Percentiles rank a stretch among this genome's conserved stretches.
phyloP scores from a whole-genome alignment of 2,329 filamentous ascomycete species.

The Myriosclerotinia curreyana region DNA sequence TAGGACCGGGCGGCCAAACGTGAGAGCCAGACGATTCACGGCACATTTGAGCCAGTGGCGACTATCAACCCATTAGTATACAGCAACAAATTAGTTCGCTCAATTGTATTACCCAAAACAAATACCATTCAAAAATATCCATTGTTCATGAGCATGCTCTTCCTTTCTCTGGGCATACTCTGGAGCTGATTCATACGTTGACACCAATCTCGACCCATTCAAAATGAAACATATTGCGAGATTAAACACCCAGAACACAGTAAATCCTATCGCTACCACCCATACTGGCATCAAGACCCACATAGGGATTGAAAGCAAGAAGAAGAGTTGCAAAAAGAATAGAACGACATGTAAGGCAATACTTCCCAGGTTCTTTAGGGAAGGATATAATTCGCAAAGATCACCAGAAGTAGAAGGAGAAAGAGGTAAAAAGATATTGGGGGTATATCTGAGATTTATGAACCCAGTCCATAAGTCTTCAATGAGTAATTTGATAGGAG shows the following conservation, averaged over 20 bases:
- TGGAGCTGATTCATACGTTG: constrained; percentile 51
- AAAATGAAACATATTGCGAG: constrained; percentile 50
- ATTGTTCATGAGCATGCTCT: constrained; percentile 60
- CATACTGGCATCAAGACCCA: constrained; percentile 50
- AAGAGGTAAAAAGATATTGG: neutral
- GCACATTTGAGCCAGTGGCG: constrained; percentile 68
- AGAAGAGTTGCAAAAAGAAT: constrained; percentile 55
- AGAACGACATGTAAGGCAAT: constrained; percentile 58
- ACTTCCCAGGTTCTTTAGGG: constrained; percentile 53
- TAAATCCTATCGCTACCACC: constrained; percentile 43
- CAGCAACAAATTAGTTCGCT: constrained; percentile 7
- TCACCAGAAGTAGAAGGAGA: constrained; percentile 8
- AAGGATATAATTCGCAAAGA: constrained; percentile 61
- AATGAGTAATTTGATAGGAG: constrained; percentile 24
- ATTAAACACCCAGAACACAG: constrained; percentile 50
- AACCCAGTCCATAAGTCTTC: constrained; percentile 3
- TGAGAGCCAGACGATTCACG: constrained; percentile 66
- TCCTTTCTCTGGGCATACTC: constrained; percentile 50
- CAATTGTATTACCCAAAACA: constrained; percentile 52
- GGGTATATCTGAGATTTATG: constrained; percentile 42
- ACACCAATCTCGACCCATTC: constrained; percentile 47
- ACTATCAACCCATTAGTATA: constrained; percentile 38
- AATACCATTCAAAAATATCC: constrained; percentile 79
- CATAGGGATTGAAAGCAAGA: constrained; percentile 57
- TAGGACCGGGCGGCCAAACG: constrained; percentile 66